A percentile compares a stretch with the other conserved stretches of the same genome.
Evolutionary conservation across 2,329 filamentous ascomycete genomes (phyloP).

Genomic region (Colletotrichum graminicola): DNA sequence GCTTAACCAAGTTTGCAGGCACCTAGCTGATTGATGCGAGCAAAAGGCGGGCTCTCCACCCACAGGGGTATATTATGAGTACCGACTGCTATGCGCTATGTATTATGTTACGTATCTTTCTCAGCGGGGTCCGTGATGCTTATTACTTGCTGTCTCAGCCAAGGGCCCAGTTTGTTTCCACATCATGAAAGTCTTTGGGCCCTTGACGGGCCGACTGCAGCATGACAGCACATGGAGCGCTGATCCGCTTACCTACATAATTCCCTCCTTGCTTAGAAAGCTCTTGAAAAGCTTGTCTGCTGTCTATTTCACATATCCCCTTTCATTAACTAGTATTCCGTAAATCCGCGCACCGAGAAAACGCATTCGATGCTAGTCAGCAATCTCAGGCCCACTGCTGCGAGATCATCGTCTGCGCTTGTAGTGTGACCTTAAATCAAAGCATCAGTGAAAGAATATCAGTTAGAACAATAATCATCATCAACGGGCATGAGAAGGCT

Average conservation of each 20-base stretch:
- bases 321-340: background rate
- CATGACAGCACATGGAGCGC: constrained; percentile 8
- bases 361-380: too few relatives aligned
- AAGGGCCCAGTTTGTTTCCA: constrained; percentile 7
- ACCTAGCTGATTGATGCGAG: too few relatives aligned
- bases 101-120: too few relatives aligned
- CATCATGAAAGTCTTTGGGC: background rate
- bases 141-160: background rate
- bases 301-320: background rate
- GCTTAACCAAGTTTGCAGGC: background rate
- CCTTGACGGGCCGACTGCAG: constrained; percentile 4
- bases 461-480: background rate
- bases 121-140: background rate
- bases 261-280: constrained; percentile 2
- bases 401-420: background rate
- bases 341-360: background rate
- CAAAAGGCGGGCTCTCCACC: background rate
- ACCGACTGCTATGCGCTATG: too few relatives aligned
- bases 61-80: background rate
- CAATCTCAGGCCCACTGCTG: background rate
- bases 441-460: too few relatives aligned
- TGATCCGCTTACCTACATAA: background rate
- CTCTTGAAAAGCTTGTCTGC: background rate
- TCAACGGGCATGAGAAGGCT: background rate
- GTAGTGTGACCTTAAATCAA: background rate